Evolutionary conservation across 768 basidiomycete genomes (phyloP).

Genomic region (Suillus bovinus): DNA sequence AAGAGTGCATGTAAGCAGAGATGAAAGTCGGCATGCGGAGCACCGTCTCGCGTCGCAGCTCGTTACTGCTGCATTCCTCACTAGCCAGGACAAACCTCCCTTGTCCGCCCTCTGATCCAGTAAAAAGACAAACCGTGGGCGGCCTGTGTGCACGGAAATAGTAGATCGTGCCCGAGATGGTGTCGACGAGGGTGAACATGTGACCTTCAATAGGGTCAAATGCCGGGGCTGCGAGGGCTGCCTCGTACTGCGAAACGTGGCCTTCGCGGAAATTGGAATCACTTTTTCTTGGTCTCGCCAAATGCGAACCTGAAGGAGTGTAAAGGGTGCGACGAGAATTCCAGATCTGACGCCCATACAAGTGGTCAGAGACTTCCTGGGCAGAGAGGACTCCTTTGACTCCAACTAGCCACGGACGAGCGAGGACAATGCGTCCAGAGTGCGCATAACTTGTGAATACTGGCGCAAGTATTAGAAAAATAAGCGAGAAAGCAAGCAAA

Average conservation of each 20-base stretch:
- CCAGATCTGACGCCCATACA: constrained; percentile 16
- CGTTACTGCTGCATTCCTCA: constrained; percentile 21
- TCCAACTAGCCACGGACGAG: constrained; percentile 24
- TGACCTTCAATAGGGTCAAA: background rate
- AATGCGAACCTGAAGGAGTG: constrained; percentile 18
- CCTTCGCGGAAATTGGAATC: constrained; percentile 19
- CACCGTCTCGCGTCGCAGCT: constrained; percentile 26
- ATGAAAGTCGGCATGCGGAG: constrained; percentile 25
- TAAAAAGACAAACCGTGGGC: constrained; percentile 26
- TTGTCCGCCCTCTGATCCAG: constrained; percentile 21
- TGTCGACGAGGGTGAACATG: constrained; percentile 28
- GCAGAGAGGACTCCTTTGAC: constrained; percentile 27
- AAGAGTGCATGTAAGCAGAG: constrained; percentile 18
- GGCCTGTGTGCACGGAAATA: constrained; percentile 24
- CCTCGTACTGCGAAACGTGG: constrained; percentile 12
- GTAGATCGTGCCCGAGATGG: constrained; percentile 21
- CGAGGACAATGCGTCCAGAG: constrained; percentile 18
- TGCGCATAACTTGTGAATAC: constrained; percentile 14
- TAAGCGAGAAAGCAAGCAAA: background rate
- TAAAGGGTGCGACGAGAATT: constrained; percentile 13
- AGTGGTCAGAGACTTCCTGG: constrained; percentile 16
- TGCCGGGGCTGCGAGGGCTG: background rate
- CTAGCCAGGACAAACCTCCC: constrained; percentile 25
- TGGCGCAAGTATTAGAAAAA: constrained; percentile 19
- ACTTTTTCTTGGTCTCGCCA: background rate